Evolutionary conservation across 148 eudicot species (phyloP).

Genomic region (Talinum fruticosum): DNA sequence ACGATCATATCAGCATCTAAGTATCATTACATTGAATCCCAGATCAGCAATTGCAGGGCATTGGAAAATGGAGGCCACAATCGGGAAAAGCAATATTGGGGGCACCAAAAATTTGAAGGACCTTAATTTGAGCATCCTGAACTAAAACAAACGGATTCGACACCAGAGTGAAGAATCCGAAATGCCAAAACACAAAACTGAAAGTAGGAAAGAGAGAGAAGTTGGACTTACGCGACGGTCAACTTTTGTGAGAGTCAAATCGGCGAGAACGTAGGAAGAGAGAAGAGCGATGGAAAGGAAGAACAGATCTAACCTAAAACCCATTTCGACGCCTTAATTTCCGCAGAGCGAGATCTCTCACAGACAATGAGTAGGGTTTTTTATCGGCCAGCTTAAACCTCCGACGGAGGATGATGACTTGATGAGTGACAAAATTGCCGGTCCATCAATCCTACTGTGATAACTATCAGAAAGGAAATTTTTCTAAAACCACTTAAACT

Average conservation of each 20-base stretch:
- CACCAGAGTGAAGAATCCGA: background rate
- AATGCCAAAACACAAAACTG: background rate
- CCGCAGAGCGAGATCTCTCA: background rate
- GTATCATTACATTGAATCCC: background rate
- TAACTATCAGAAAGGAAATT: background rate
- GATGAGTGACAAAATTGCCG: background rate
- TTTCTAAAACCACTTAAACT: too few relatives aligned
- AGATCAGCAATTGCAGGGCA: constrained; percentile 4
- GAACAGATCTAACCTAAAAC: constrained; percentile 36
- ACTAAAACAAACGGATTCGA: background rate
- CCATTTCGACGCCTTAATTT: background rate
- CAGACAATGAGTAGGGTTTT: background rate
- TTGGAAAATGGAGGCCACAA: background rate
- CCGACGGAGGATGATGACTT: constrained; percentile 2
- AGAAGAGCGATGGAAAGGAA: constrained; percentile 32
- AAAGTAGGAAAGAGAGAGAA: background rate
- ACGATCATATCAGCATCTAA: constrained; percentile 3
- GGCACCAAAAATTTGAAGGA: background rate
- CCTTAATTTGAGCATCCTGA: background rate
- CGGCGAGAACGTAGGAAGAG: constrained; percentile 49
- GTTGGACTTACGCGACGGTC: constrained; percentile 81
- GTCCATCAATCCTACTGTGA: background rate
- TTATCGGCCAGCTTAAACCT: background rate
- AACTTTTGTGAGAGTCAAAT: constrained; percentile 71
- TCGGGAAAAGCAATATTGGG: background rate